phyloP scores from a whole-genome alignment of 2,329 filamentous ascomycete species.

The Alternaria atra region DNA sequence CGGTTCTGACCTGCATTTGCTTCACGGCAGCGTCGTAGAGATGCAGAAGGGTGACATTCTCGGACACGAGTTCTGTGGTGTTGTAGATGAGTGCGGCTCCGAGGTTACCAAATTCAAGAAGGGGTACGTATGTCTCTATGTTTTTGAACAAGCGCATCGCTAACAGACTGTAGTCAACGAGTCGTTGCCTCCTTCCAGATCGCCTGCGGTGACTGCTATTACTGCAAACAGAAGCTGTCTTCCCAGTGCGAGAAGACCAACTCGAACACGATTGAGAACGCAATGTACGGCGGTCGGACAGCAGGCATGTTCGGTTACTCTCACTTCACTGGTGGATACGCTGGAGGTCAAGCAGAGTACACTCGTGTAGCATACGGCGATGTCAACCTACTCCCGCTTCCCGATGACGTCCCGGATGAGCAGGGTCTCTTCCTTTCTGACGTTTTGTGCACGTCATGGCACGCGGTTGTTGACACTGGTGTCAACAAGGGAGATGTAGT shows the following conservation, averaged over 20 bases:
- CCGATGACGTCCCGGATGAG: slow-evolving; percentile 82
- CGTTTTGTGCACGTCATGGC: slow-evolving; percentile 80
- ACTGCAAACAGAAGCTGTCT: slow-evolving; percentile 79
- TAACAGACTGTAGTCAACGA: slow-evolving; percentile 55
- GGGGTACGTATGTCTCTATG: slow-evolving; percentile 35
- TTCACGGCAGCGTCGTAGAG: slow-evolving; percentile 59
- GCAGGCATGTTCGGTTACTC: slow-evolving; percentile 69
- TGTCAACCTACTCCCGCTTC: slow-evolving; percentile 81
- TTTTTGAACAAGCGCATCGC: not conserved
- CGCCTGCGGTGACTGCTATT: slow-evolving; percentile 74
- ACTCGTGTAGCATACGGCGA: slow-evolving; percentile 82
- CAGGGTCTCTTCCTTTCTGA: slow-evolving; percentile 84
- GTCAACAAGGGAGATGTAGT: slow-evolving; percentile 81
- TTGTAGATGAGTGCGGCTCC: slow-evolving; percentile 58
- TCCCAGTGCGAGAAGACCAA: slow-evolving; percentile 85
- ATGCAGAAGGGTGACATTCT: slow-evolving; percentile 62
- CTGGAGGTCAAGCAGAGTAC: slow-evolving; percentile 88
- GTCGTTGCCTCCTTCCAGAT: slow-evolving; percentile 91
- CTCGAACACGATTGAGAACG: slow-evolving; percentile 72
- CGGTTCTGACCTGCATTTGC: slow-evolving; percentile 68
- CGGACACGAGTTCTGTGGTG: slow-evolving; percentile 62
- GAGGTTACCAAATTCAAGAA: slow-evolving; percentile 56
- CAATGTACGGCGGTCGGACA: slow-evolving; percentile 81
- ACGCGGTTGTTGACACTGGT: slow-evolving; percentile 82
- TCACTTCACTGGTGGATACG: slow-evolving; percentile 85